These are phyloP conservation scores for Parietichytrium sp. DNA, from an alignment of 108 stramenopile species.

Conservation along the genomic window DNA sequence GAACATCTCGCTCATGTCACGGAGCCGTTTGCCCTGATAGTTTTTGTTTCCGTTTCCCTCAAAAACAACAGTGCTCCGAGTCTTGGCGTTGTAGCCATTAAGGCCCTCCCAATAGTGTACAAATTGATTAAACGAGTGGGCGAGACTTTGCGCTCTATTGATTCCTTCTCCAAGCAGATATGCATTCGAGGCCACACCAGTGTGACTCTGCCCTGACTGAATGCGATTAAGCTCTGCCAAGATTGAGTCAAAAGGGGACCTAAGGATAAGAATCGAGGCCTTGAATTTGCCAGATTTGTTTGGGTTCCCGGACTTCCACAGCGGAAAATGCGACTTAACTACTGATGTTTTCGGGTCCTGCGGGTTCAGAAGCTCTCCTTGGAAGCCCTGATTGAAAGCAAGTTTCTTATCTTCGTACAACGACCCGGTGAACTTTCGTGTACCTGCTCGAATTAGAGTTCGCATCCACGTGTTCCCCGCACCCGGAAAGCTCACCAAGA, in stretches of 20 bases:
- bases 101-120: conserved; percentile 39
- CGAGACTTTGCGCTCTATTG: background rate
- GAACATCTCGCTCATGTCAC: conserved; percentile 12
- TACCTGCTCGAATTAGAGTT: background rate
- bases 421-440: conserved; percentile 1
- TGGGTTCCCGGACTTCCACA: conserved; percentile 13
- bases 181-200: background rate
- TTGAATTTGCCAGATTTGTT: background rate
- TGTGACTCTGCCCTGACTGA: background rate
- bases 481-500: conserved; percentile 1
- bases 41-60: background rate
- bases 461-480: conserved; percentile 28
- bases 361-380: background rate
- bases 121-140: background rate
- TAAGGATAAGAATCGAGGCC: background rate
- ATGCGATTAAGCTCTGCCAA: conserved; percentile 29
- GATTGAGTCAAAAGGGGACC: background rate
- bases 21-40: background rate
- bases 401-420: background rate
- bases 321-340: conserved; percentile 24
- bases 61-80: background rate
- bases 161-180: background rate
- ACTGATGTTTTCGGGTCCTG: background rate
- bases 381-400: background rate
- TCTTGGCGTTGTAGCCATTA: background rate